A percentile compares a stretch with the other conserved stretches of the same genome.
phyloP scores from a whole-genome alignment of 2,329 filamentous ascomycete species.

The Colletotrichum lupini region DNA sequence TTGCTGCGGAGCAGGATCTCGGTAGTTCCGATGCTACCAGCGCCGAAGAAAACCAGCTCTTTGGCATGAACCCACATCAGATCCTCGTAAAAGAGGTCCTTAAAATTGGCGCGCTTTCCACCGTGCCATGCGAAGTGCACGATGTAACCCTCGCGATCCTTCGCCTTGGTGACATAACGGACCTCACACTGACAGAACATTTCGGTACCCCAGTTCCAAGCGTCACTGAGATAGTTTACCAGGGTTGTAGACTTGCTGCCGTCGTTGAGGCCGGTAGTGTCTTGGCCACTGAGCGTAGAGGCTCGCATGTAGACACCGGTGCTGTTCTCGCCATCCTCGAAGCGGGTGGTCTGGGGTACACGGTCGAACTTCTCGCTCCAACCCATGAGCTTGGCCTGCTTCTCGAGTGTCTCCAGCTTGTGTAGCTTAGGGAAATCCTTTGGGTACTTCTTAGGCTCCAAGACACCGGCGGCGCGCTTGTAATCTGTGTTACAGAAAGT shows the following conservation, averaged over 20 bases:
- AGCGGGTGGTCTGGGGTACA: slow-evolving; percentile 72
- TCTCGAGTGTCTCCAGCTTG: slow-evolving; percentile 68
- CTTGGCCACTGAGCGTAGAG: slow-evolving; percentile 70
- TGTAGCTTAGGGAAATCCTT: slow-evolving; percentile 64
- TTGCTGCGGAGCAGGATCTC: slow-evolving; percentile 73
- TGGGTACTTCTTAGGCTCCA: slow-evolving; percentile 70
- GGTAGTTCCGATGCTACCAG: slow-evolving; percentile 72
- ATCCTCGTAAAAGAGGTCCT: slow-evolving; percentile 64
- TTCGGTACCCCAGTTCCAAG: slow-evolving; percentile 79
- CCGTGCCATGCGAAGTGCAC: slow-evolving; percentile 75
- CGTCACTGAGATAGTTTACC: slow-evolving; percentile 75
- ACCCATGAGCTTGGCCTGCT: slow-evolving; percentile 65
- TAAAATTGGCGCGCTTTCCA: slow-evolving; percentile 64
- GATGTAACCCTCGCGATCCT: slow-evolving; percentile 65
- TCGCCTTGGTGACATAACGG: slow-evolving; percentile 66
- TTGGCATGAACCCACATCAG: slow-evolving; percentile 76
- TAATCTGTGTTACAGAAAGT: slow-evolving; percentile 58
- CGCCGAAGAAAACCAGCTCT: slow-evolving; percentile 75
- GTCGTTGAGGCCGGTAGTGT: slow-evolving; percentile 73
- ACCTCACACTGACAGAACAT: slow-evolving; percentile 78
- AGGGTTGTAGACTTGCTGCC: slow-evolving; percentile 74
- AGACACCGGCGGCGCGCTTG: slow-evolving; percentile 61
- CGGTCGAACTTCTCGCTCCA: slow-evolving; percentile 64
- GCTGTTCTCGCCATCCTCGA: slow-evolving; percentile 68
- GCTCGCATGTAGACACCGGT: slow-evolving; percentile 72